Conservation (phyloP, 2,329 filamentous ascomycete species). For the Diaporthe citrichinensis region DNA sequence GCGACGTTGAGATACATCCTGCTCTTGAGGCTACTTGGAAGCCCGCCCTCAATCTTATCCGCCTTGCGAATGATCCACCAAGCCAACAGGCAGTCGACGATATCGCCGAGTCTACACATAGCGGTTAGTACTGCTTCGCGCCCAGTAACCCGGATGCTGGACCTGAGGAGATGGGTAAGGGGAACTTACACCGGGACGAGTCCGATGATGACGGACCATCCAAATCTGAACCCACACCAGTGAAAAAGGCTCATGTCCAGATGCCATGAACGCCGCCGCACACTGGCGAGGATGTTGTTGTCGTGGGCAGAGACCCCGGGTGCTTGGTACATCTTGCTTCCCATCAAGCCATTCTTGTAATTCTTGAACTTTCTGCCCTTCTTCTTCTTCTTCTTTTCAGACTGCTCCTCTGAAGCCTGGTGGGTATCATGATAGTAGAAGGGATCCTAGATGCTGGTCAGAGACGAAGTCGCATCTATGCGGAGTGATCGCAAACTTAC, state of each 20-base stretch:
- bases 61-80: constrained; percentile 79
- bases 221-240: constrained; percentile 85
- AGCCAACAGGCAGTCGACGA: constrained; percentile 79
- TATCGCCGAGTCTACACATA: constrained; percentile 76
- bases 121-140: constrained; percentile 42
- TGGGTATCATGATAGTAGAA: constrained; percentile 89
- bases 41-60: constrained; percentile 80
- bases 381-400: constrained; percentile 33
- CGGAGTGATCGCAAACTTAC: constrained; percentile 35
- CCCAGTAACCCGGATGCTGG: too few species aligned
- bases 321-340: constrained; percentile 58
- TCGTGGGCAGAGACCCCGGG: constrained; percentile 88
- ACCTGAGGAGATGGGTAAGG: neutral
- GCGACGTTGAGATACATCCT: constrained; percentile 87
- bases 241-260: constrained; percentile 89
- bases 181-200: constrained; percentile 83
- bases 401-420: constrained; percentile 71
- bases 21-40: constrained; percentile 71
- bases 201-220: constrained; percentile 90
- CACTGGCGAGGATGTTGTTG: constrained; percentile 83
- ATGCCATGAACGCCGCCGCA: constrained; percentile 87
- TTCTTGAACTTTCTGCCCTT: constrained; percentile 76
- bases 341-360: constrained; percentile 80
- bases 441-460: constrained; percentile 75
- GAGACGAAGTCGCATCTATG: neutral